phyloP scores from a whole-genome alignment of 129 eudicot genomes.

The Centaurea solstitialis region DNA sequence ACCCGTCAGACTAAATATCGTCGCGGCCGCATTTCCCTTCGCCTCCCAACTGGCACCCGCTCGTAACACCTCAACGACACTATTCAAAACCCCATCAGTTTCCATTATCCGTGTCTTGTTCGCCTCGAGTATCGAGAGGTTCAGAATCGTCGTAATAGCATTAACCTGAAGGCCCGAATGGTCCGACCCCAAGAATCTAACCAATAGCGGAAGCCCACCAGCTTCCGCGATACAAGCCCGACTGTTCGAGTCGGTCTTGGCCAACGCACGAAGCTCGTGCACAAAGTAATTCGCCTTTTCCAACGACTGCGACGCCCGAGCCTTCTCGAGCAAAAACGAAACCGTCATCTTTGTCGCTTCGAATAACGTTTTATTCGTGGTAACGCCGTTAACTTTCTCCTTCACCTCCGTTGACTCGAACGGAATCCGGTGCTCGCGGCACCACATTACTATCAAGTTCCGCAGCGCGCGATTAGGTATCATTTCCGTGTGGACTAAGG shows the following conservation, averaged over 20 bases:
- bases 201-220: constrained; percentile 67
- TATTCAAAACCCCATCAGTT: constrained; percentile 65
- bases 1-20: constrained; percentile 73
- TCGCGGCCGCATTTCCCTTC: constrained; percentile 92
- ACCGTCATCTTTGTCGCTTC: constrained; percentile 92
- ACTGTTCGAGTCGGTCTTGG: constrained; percentile 79
- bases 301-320: constrained; percentile 37
- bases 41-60: constrained; percentile 94
- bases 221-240: constrained; percentile 87
- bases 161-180: constrained; percentile 72
- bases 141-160: constrained; percentile 78
- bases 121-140: constrained; percentile 75
- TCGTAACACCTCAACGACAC: constrained; percentile 72
- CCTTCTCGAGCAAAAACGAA: constrained; percentile 56
- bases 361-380: constrained; percentile 58
- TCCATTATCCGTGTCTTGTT: constrained; percentile 82
- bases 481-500: constrained; percentile 64
- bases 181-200: constrained; percentile 56
- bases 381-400: constrained; percentile 45
- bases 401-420: constrained; percentile 57
- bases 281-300: constrained; percentile 62
- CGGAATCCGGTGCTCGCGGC: constrained; percentile 80
- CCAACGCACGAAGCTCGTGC: constrained; percentile 81
- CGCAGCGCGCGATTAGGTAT: constrained; percentile 74
- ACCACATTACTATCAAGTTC: constrained; percentile 92